These are phyloP conservation scores for Hygrophorus pudorinus DNA, from an alignment of 768 basidiomycete species.

Conservation along the genomic window DNA sequence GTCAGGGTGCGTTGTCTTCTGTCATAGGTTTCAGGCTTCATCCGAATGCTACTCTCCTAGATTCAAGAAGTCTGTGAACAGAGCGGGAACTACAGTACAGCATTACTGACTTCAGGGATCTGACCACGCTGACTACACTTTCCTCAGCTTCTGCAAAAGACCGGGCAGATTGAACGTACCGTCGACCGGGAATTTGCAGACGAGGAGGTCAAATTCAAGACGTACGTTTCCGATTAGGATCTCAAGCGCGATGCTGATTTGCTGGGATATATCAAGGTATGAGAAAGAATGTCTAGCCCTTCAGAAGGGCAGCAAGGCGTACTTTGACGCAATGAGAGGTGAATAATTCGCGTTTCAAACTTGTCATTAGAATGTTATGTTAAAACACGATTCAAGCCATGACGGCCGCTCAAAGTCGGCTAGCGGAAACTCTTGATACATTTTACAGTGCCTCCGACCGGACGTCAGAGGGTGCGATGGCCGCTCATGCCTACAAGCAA, in stretches of 20 bases:
- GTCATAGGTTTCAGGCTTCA: not conserved
- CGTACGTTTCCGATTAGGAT: slow-evolving; percentile 40
- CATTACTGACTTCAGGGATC: slow-evolving; percentile 8
- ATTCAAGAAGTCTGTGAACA: slow-evolving; percentile 89
- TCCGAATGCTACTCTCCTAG: slow-evolving; percentile 25
- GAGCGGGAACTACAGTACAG: slow-evolving; percentile 82
- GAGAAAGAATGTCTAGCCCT: slow-evolving; percentile 93
- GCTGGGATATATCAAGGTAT: slow-evolving; percentile 46
- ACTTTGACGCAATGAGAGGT: slow-evolving; percentile 93
- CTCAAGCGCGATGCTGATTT: slow-evolving; percentile 1
- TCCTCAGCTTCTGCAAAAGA: slow-evolving; percentile 85
- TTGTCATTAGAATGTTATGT: not conserved
- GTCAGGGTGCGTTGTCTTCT: slow-evolving; percentile 9
- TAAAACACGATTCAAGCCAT: slow-evolving; percentile 49
- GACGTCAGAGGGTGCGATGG: slow-evolving; percentile 89
- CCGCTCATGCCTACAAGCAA: slow-evolving; percentile 91
- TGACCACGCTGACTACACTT: slow-evolving; percentile 12
- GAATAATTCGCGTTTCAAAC: slow-evolving; percentile 15
- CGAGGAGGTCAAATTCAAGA: slow-evolving; percentile 84
- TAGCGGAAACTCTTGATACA: slow-evolving; percentile 87
- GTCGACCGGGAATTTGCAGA: slow-evolving; percentile 89
- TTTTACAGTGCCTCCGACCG: slow-evolving; percentile 87
- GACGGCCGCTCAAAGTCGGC: slow-evolving; percentile 84
- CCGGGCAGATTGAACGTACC: slow-evolving; percentile 94
- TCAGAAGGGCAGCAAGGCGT: slow-evolving; percentile 93